A percentile compares a stretch with the other conserved stretches of the same genome.
These are phyloP conservation scores for Pseudocercospora fuligena DNA, from an alignment of 2,329 filamentous ascomycete species.

Conservation along the genomic window DNA sequence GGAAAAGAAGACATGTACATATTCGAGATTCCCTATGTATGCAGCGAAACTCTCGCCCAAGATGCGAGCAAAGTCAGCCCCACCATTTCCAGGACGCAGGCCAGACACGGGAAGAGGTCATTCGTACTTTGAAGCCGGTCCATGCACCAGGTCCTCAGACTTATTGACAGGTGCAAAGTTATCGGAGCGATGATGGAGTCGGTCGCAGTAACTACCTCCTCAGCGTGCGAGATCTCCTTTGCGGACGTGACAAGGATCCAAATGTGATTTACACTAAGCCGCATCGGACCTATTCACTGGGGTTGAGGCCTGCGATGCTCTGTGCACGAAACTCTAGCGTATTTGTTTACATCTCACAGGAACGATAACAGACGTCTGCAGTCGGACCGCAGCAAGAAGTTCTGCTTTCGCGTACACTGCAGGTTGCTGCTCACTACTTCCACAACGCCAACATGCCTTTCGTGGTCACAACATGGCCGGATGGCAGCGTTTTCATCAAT, in stretches of 20 bases:
- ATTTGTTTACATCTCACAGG: not conserved
- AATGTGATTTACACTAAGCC: too few species aligned
- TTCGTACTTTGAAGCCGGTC: not conserved
- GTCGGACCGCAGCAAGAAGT: not conserved
- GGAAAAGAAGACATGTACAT: constrained; percentile 21
- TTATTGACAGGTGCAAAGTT: not conserved
- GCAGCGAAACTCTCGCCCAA: not conserved
- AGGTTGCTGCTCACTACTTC: not conserved
- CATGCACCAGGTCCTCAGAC: not conserved
- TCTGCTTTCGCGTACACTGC: not conserved
- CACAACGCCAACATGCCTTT: not conserved
- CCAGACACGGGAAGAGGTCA: not conserved
- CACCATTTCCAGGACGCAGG: not conserved
- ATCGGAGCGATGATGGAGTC: too few species aligned
- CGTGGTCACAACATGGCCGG: not conserved
- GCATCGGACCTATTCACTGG: too few species aligned
- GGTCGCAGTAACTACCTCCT: too few species aligned
- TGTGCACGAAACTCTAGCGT: not conserved
- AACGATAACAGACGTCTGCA: not conserved
- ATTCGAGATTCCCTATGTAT: constrained; percentile 18
- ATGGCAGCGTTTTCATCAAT: not conserved
- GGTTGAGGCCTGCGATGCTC: not conserved
- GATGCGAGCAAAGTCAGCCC: not conserved
- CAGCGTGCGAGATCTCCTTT: too few species aligned
- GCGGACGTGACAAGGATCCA: too few species aligned